Conservation (phyloP, 139 green algal genomes). For the Astrephomene gubernaculifera region DNA sequence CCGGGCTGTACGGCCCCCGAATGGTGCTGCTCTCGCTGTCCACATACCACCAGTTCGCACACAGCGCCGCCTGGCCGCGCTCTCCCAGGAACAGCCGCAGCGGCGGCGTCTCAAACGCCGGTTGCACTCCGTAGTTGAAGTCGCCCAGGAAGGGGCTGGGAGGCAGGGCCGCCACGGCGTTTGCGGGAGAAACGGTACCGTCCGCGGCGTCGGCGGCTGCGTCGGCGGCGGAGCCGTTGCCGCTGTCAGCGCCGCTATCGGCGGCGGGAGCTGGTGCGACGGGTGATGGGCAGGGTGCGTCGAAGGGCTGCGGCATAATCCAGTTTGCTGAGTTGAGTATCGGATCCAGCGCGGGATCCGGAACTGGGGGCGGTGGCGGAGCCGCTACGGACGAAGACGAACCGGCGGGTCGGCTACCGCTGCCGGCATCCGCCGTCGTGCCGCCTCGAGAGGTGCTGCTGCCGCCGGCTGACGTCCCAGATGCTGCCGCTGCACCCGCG, state of each 20-base stretch:
- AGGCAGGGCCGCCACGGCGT: background rate
- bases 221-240: background rate
- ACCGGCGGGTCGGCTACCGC: background rate
- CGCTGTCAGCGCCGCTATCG: background rate
- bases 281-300: background rate
- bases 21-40: background rate
- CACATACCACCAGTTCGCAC: conserved; percentile 29
- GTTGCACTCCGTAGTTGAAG: conserved; percentile 2
- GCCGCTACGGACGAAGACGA: too few relatives aligned
- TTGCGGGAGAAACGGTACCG: background rate
- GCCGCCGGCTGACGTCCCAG: background rate
- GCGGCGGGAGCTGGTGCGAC: background rate
- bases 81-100: conserved; percentile 30
- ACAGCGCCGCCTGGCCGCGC: background rate
- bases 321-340: background rate
- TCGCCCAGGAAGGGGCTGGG: conserved; percentile 2
- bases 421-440: background rate
- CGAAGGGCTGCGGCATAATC: conserved; percentile 31
- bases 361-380: background rate
- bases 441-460: background rate
- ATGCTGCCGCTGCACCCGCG: background rate
- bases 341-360: background rate
- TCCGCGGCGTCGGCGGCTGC: background rate
- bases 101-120: conserved; percentile 18
- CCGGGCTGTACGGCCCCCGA: conserved; percentile 16